Evolutionary conservation across 2,329 filamentous ascomycete genomes (phyloP).

Genomic region (Colletotrichum spaethianum): DNA sequence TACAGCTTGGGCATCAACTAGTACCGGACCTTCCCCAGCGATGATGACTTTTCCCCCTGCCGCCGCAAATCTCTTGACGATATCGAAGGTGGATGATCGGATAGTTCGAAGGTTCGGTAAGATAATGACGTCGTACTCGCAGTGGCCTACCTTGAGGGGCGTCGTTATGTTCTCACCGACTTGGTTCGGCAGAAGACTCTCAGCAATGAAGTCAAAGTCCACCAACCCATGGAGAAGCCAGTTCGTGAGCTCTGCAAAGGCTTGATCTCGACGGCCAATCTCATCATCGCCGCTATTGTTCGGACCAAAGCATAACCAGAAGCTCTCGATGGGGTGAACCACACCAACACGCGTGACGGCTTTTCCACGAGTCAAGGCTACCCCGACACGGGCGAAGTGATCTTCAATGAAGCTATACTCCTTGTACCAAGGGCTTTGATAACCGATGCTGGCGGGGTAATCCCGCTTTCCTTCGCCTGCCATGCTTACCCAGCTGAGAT

Average conservation of each 20-base stretch:
- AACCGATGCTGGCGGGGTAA: constrained; percentile 50
- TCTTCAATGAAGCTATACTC: constrained; percentile 50
- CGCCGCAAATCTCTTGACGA: constrained; percentile 45
- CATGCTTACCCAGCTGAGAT: constrained; percentile 52
- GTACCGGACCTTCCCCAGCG: constrained; percentile 4
- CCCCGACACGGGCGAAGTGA: constrained; percentile 50
- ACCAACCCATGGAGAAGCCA: constrained; percentile 44
- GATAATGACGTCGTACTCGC: constrained; percentile 50
- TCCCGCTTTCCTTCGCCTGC: constrained; percentile 51
- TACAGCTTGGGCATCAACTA: constrained; percentile 15
- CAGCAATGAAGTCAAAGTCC: constrained; percentile 52
- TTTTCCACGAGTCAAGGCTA: constrained; percentile 49
- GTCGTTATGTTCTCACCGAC: constrained; percentile 14
- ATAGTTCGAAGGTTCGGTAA: constrained; percentile 50
- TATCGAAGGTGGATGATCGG: constrained; percentile 47
- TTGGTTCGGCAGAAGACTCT: constrained; percentile 48
- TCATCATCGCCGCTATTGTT: constrained; percentile 46
- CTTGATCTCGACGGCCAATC: constrained; percentile 44
- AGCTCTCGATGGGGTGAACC: constrained; percentile 52
- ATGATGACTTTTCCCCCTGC: constrained; percentile 31
- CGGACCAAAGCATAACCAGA: constrained; percentile 51
- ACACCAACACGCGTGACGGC: constrained; percentile 49
- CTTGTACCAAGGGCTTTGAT: constrained; percentile 52
- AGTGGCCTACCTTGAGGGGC: constrained; percentile 46
- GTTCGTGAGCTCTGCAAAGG: constrained; percentile 44